phyloP scores from a whole-genome alignment of 345 rosid genomes.

The Euphorbia pulcherrima region DNA sequence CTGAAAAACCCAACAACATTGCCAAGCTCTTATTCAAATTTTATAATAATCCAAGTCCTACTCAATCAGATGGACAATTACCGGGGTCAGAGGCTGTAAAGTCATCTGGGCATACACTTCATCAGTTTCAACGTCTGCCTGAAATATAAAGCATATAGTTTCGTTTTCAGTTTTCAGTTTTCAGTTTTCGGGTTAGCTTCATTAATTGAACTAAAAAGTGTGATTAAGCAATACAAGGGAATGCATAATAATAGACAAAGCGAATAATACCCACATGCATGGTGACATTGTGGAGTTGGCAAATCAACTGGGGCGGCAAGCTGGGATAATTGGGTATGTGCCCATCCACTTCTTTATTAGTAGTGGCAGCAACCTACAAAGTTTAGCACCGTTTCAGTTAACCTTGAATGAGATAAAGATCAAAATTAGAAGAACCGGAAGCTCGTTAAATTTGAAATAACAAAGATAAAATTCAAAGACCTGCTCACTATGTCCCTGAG shows the following conservation, averaged over 20 bases:
- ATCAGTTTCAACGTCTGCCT: conserved; percentile 32
- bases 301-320: conserved; percentile 31
- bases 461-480: conserved; percentile 1
- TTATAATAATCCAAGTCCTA: neutral
- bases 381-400: neutral
- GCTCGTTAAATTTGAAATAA: conserved; percentile 7
- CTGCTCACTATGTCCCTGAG: conserved; percentile 39
- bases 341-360: conserved; percentile 30
- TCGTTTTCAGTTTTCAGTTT: neutral
- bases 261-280: conserved; percentile 23
- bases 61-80: neutral
- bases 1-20: neutral
- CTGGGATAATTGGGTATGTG: conserved; percentile 35
- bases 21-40: neutral
- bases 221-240: neutral
- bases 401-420: neutral
- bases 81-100: conserved; percentile 29
- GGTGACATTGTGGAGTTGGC: conserved; percentile 32
- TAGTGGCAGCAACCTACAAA: conserved; percentile 30
- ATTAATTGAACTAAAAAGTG: neutral
- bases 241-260: neutral
- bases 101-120: conserved; percentile 35
- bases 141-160: conserved; percentile 15
- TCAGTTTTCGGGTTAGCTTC: neutral
- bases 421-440: neutral